phyloP scores from a whole-genome alignment of 2,329 filamentous ascomycete genomes.

The Lachnum nothofagi region DNA sequence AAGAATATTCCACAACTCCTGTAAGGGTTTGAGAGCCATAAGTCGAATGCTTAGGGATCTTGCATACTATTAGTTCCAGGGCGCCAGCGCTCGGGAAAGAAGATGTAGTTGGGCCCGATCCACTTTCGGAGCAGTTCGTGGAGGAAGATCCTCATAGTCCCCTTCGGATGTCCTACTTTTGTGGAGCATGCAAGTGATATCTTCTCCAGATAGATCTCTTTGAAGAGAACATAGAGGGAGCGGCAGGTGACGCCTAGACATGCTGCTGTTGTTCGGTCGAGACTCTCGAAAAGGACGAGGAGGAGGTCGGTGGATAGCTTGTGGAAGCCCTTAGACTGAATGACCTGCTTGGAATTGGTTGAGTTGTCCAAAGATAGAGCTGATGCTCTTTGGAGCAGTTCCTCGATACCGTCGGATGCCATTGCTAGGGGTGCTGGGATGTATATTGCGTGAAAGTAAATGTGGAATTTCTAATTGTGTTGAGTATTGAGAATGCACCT shows the following conservation, averaged over 20 bases:
- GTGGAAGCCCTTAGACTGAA: background rate
- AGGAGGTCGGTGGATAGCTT: background rate
- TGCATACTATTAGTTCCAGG: background rate
- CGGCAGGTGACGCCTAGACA: background rate
- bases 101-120: background rate
- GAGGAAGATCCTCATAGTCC: background rate
- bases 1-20: no score
- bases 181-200: background rate
- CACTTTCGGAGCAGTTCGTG: background rate
- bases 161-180: background rate
- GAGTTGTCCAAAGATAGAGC: background rate
- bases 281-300: background rate
- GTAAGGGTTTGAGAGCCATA: no score
- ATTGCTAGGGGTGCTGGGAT: background rate
- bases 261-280: background rate
- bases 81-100: background rate
- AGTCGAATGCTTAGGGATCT: no score
- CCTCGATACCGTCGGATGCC: background rate
- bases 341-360: background rate
- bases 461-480: background rate
- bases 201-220: background rate
- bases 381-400: background rate
- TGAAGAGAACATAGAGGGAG: background rate
- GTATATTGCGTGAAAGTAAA: background rate
- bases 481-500: background rate